Evolutionary conservation across 176 grass and related monocot genomes (phyloP), one percentile per base, ranked within the genome.

Genomic region (Puccinellia tenuiflora): DNA sequence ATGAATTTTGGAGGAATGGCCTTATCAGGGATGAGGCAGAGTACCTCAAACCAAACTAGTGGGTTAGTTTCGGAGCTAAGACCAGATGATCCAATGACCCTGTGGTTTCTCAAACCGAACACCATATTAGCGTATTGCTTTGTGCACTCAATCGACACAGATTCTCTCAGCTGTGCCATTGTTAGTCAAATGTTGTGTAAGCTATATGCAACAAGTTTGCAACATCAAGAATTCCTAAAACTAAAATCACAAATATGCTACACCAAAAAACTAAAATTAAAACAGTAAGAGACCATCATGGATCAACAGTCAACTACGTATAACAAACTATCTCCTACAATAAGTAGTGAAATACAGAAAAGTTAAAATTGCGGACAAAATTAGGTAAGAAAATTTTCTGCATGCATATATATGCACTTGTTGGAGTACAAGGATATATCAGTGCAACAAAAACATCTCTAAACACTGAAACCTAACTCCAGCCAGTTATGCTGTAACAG

Each of bases 171-270:
- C 47, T 7, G 2, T 5, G 10, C 45, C 17, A 34, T 51, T 52
- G 64, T 17, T 64, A 52, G 30, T 2, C 4, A 79, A 61, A 72
- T 76, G 20, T 28, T 50, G 1, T 9, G 33, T 28, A 18, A 9
- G 3, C 45, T 34, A 47, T 5, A 21, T 70, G 25, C 64, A 50
- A 51, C 29, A 28, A 5, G 33, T 61, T 75, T 84, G 55, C 10
- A 71, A 71, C 16, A 86, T 62, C 40, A 72, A 60, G 52, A 79
- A 50, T 31, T 16, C 26, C 65, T 61, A 20, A 45, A n/a, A 78
- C n/a, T 38, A 50, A 63, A 63, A 18, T 21, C 74, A 43, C 34
- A 40, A 46, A 60, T 30, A 62, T 30, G 57, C 59, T 15, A 62
- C 59, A 62, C 16, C 26, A 28, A 62, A 62, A 14, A 30, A 62